A percentile compares a stretch with the other conserved stretches of the same genome.
Conservation (phyloP, 108 stramenopile genomes). For the Cyclostephanos tholiformis region DNA sequence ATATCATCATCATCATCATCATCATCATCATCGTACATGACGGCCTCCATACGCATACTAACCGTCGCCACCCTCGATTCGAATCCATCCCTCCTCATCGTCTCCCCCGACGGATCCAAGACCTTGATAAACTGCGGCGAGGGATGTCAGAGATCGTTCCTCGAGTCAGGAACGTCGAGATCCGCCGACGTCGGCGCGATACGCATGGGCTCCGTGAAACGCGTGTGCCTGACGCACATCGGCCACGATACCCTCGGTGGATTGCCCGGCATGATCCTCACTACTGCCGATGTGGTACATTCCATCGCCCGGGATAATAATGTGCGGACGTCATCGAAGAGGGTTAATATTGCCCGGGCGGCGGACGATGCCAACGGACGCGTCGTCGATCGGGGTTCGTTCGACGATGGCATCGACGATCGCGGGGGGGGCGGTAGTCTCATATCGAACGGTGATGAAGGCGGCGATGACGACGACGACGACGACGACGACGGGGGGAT, state of each 20-base stretch:
- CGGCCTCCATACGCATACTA: constrained; percentile 67
- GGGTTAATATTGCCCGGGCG: too few species aligned
- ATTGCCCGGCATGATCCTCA: constrained; percentile 83
- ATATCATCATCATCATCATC: too few species aligned
- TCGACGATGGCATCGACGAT: neutral
- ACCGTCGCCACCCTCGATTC: constrained; percentile 71
- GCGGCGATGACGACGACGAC: too few species aligned
- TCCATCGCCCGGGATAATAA: constrained; percentile 25
- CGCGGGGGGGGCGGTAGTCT: constrained; percentile 26
- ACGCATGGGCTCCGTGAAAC: constrained; percentile 64
- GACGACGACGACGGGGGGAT: constrained; percentile 16
- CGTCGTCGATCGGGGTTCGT: neutral
- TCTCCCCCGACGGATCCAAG: constrained; percentile 65
- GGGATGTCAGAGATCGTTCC: constrained; percentile 82
- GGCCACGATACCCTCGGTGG: constrained; percentile 72
- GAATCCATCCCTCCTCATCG: constrained; percentile 69
- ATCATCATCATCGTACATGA: too few species aligned
- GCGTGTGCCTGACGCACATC: constrained; percentile 75
- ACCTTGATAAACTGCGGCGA: constrained; percentile 84
- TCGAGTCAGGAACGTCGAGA: constrained; percentile 56
- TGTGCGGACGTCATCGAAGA: too few species aligned
- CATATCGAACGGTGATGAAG: constrained; percentile 15
- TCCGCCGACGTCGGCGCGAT: constrained; percentile 40
- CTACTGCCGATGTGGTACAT: constrained; percentile 70
- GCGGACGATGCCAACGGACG: constrained; percentile 4